Evolutionary conservation across 2,329 filamentous ascomycete species (phyloP), one percentile per base, ranked within the genome.

Genomic region (Thyridium curvatum): DNA sequence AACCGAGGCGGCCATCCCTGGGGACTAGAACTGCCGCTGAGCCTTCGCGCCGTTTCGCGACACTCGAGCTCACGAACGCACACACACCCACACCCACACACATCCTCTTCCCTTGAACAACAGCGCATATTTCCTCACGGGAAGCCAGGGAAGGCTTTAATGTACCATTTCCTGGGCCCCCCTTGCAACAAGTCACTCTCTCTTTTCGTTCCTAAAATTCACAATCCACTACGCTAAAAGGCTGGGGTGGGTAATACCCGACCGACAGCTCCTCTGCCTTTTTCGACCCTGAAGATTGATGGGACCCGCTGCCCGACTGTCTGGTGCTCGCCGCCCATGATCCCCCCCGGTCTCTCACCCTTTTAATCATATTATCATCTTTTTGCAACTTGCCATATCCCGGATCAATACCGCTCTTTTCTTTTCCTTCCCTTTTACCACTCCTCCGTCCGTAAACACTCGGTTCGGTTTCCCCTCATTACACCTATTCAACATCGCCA

Each of bases 301-400:
- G 18, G 39, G 39, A 40, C 39, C 39, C 39, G 39, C 39, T 21
- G 26, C 34, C 34, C 39, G 34, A 36, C 29, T 18, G 21, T 28
- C 33, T 40, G 39, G 39, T 36, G 30, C 39, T 40, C 28, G 38
- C 8, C 17, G 13, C 10, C 21, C 10, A 26, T 26, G 21, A 26
- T 26, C 21, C 10, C 21, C 39, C 39, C 39, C 39, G 29, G 39
- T 26, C 34, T 17, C 37, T 29, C 32, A 35, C 39, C 34, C 28
- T 40, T 35, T 40, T 40, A 40, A 40, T 40, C 34, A 40, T 33
- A 30, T 35, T 33, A 31, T 32, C 37, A 33, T 30, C 13, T 18
- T 17, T n/a, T 36, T 37, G 13, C 14, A 26, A 16, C 32, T 16
- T n/a, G 13, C 28, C 16, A 26, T 18, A 18, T 13, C 33, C 29